Conservation (phyloP, 2,329 filamentous ascomycete genomes). For the Botrytis elliptica region DNA sequence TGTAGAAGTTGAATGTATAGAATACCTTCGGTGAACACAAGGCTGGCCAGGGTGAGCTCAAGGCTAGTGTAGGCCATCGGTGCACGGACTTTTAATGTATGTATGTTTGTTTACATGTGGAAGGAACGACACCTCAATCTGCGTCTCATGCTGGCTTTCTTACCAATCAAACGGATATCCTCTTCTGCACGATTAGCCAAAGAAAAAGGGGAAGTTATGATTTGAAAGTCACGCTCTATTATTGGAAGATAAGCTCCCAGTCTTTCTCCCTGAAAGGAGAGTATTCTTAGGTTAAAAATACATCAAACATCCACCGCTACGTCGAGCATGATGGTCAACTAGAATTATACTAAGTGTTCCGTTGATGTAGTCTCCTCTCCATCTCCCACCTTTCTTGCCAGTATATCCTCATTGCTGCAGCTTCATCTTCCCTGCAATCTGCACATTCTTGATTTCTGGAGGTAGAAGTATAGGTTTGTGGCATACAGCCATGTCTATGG, state of each 20-base stretch:
- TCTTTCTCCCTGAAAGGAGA: neutral
- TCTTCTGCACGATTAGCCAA: neutral
- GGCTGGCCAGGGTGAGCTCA: constrained; percentile 19
- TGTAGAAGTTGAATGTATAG: neutral
- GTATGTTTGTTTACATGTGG: neutral
- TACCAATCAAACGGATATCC: neutral
- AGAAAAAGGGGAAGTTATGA: neutral
- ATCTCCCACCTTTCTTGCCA: neutral
- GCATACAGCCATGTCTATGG: neutral
- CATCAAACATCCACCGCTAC: neutral
- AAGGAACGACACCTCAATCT: neutral
- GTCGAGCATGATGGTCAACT: neutral
- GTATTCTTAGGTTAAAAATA: no score
- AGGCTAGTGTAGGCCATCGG: constrained; percentile 13
- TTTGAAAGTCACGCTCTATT: neutral
- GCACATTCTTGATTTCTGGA: neutral
- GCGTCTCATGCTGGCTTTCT: neutral
- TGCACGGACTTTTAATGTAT: constrained; percentile 5
- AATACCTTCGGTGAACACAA: constrained; percentile 9
- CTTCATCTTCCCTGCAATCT: neutral
- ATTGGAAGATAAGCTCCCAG: neutral
- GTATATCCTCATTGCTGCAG: neutral
- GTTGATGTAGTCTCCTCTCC: neutral
- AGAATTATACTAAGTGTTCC: neutral
- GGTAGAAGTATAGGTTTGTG: neutral